phyloP scores from a whole-genome alignment of 1,284 basidiomycete species.

The Trichosporon ovoides region DNA sequence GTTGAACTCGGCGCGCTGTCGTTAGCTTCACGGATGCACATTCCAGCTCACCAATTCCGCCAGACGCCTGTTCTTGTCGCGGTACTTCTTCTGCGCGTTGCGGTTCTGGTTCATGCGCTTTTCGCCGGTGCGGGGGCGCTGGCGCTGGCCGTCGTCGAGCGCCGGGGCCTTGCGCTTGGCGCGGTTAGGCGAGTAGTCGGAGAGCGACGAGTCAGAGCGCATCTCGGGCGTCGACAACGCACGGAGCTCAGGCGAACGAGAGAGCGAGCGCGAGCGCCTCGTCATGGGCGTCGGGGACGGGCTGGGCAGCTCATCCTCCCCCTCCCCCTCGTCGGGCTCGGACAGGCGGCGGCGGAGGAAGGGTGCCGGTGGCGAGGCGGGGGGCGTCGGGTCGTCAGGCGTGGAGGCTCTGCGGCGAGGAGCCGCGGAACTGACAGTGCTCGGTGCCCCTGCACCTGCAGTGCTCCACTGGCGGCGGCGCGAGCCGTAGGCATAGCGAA shows the following conservation, averaged over 20 bases:
- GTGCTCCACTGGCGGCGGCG: background rate
- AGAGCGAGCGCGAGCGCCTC: background rate
- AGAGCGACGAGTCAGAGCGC: no score
- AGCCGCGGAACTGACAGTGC: background rate
- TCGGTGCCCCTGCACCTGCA: no score
- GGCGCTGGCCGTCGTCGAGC: background rate
- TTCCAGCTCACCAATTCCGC: background rate
- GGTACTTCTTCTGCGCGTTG: conserved; percentile 18
- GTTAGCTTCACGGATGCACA: background rate
- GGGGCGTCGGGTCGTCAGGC: background rate
- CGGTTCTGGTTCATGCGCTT: conserved; percentile 18
- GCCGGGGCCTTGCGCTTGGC: background rate
- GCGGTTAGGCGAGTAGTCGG: background rate
- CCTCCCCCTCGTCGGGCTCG: background rate
- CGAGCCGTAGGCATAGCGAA: background rate
- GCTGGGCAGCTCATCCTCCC: background rate
- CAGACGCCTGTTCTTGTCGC: conserved; percentile 15
- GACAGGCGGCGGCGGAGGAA: background rate
- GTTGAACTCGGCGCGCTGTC: conserved; percentile 13
- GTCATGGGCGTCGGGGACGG: background rate
- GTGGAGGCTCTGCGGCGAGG: background rate
- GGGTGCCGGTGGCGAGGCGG: background rate
- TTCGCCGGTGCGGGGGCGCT: conserved; percentile 5
- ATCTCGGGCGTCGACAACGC: background rate
- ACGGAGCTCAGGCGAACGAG: background rate